A percentile compares a stretch with the other conserved stretches of the same genome.
Conservation (phyloP, 768 basidiomycete species). For the Leccinum olivaceopallidum region DNA sequence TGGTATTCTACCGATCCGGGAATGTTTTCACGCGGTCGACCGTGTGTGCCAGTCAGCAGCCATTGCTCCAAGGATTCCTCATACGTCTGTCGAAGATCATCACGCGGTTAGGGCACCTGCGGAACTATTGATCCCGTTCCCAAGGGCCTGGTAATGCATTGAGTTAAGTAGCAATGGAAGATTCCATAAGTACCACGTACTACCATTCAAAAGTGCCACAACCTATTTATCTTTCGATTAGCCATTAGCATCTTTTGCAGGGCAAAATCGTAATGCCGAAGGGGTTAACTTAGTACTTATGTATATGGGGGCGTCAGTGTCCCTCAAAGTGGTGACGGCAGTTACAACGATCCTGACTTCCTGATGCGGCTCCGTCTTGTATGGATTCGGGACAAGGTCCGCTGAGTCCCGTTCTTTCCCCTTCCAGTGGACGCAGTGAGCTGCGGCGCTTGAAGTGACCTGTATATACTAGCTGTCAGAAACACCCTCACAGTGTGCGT, state of each 20-base stretch:
- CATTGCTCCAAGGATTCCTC: neutral
- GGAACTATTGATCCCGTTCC: neutral
- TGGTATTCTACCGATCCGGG: neutral
- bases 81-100: neutral
- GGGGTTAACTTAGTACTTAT: neutral
- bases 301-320: too few species aligned
- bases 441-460: neutral
- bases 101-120: neutral
- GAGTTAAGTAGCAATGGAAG: neutral
- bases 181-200: neutral
- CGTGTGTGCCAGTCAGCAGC: neutral
- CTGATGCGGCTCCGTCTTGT: neutral
- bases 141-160: neutral
- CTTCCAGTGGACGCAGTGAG: neutral
- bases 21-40: neutral
- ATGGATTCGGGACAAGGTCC: neutral
- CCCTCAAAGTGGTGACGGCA: neutral
- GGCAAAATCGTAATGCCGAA: neutral
- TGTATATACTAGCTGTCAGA: too few species aligned
- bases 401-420: neutral
- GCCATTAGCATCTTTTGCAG: constrained; percentile 1
- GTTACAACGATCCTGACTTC: neutral
- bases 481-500: too few species aligned
- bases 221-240: neutral
- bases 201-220: neutral